Base-by-base conservation (phyloP, 495 filamentous ascomycete species). In the Trichodelitschia bisporula region DNA sequence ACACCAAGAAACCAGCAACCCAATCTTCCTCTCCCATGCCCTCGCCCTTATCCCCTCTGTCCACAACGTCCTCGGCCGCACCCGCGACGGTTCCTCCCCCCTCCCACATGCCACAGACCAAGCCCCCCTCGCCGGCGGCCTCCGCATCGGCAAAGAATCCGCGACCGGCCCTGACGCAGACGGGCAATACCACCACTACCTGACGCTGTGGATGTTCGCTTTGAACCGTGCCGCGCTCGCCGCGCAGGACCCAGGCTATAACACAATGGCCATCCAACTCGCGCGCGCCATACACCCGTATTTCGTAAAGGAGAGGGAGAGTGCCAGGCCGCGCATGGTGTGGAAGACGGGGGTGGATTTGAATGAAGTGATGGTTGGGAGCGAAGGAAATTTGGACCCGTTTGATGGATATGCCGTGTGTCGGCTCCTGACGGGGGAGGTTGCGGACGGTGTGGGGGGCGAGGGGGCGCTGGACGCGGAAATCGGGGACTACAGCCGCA, bases 201-300 rank as follows among this genome's bases (percentile, higher is more conserved):
- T 74, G 6, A 72, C 67, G 0, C 39, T 76, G 2, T 76, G 69
- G 69, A 71, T 73, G 67, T 76, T 72, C 38, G 69, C 66, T 0
- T 48, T 74, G 2, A 72, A 72, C 44, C 55, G 69, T 3, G 26
- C 60, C 8, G 69, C 63, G 9, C n/a, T n/a, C n/a, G 57, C 56
- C 3, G 50, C 52, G 0, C 57, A 72, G 19, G 29, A 18, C 9
- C 4, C 8, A 15, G 12, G 27, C 1, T 72, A 62, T 35, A 73
- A 70, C 35, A 35, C 41, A 2, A 56, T 59, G 20, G 69, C 66
- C 1, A 47, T 72, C 5, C 48, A 58, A 33, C 49, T 76, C 9
- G 66, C 67, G 14, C 53, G 55, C 30, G 60, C 62, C 0, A 59
- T 73, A 16, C 70, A 74, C 34, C 56, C 43, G 13, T 73, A 74